Conservation (phyloP, 73 alveolate genomes). For the Paramecium tetraurelia region DNA sequence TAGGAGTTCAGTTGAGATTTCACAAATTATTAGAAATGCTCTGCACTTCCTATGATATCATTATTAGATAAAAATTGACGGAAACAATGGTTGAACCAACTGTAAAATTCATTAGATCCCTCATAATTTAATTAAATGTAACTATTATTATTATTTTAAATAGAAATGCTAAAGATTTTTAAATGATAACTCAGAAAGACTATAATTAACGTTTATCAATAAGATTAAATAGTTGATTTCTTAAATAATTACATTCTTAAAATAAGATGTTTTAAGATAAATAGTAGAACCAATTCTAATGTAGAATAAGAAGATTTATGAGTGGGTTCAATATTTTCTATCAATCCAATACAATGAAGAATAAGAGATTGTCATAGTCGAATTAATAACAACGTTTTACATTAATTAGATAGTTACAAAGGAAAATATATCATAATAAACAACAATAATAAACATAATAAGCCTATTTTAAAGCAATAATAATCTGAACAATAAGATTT, state of each 20-base stretch:
- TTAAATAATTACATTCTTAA: neutral
- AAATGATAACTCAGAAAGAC: slow-evolving; percentile 9
- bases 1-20: slow-evolving; percentile 9
- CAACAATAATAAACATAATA: neutral
- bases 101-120: neutral
- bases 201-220: neutral
- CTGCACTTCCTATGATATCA: neutral
- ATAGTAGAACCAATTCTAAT: neutral
- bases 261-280: neutral
- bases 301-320: neutral
- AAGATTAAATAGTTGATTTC: neutral
- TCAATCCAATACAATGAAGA: neutral
- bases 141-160: neutral
- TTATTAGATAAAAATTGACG: neutral
- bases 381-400: neutral
- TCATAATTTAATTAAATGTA: neutral
- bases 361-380: neutral
- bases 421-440: neutral
- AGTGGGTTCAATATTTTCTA: neutral
- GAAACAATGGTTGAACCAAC: neutral
- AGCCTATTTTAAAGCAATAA: neutral
- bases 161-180: neutral
- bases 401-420: neutral
- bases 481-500: neutral
- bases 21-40: neutral